Percentiles rank a stretch among this genome's conserved stretches.
Conservation (phyloP, 441 rosid genomes). For the Jatropha podagrica region DNA sequence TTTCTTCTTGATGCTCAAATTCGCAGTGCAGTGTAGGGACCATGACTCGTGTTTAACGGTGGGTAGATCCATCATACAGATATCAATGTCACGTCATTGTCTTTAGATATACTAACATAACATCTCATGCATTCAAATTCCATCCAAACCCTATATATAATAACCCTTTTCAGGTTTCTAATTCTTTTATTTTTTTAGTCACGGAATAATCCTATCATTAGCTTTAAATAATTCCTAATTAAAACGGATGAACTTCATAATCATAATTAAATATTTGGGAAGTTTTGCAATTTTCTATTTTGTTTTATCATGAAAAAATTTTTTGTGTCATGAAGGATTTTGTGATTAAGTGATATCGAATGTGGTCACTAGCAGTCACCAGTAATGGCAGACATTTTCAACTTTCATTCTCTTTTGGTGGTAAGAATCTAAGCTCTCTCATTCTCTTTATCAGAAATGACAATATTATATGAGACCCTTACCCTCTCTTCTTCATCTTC, state of each 20-base stretch:
- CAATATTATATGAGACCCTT: too few species aligned
- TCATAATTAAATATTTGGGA: conserved; percentile 11
- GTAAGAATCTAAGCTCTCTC: conserved; percentile 5
- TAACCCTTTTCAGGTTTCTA: background rate
- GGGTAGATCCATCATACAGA: conserved; percentile 33
- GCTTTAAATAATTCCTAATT: conserved; percentile 8
- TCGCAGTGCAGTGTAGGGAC: conserved; percentile 25
- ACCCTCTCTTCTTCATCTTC: background rate
- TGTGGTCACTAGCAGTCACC: background rate
- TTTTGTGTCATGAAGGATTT: conserved; percentile 17
- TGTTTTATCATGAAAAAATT: background rate
- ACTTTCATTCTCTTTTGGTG: conserved; percentile 16
- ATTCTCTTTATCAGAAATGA: conserved; percentile 11
- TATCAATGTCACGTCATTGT: conserved; percentile 44
- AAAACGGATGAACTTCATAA: conserved; percentile 2
- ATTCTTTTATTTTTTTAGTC: conserved; percentile 13
- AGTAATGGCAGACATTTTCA: conserved; percentile 41
- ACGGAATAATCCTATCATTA: conserved; percentile 42
- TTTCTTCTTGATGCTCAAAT: conserved; percentile 5
- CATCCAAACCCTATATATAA: background rate
- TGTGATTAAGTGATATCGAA: conserved; percentile 9
- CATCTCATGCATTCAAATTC: conserved; percentile 28
- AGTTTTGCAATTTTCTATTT: conserved; percentile 27
- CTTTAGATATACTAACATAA: conserved; percentile 34
- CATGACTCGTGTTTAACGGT: conserved; percentile 37